Evolutionary conservation across 2,329 filamentous ascomycete species (phyloP), one percentile per base, ranked within the genome.

Genomic region (Neofusicoccum ribis): DNA sequence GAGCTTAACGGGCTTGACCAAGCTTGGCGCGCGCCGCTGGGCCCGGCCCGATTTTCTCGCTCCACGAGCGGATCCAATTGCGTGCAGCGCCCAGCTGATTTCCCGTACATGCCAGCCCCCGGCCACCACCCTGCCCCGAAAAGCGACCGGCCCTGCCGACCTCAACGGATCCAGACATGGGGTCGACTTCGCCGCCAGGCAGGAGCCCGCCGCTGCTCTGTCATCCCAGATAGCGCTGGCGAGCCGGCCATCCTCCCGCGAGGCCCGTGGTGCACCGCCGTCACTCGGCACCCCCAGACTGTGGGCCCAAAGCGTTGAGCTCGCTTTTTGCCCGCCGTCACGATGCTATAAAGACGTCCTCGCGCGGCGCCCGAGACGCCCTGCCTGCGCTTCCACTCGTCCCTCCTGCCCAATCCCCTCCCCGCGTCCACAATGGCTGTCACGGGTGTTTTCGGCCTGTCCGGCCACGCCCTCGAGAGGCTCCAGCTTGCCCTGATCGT

Each of bases 391-490:
- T 23, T 15, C 14, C 23, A n/a, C 49, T 44, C 17, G n/a, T 27
- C 37, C 27, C 17, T 12, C 31, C 5, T 50, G 27, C 51, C 27
- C 62, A 15, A 56, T 64, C 15, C 31, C 51, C 49, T 31, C n/a
- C n/a, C 43, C 41, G 79, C 82, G 56, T 81, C 81, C 80, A 82
- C 69, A 82, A 82, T 59, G 79, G 82, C 70, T 71, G 81, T 15
- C 80, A 79, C 3, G 14, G 34, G 39, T 50, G 31, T 50, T 12
- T 64, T 67, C 64, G 69, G 69, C 60, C 63, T 70, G 50, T 67
- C 51, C 14, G 74, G 74, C 66, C 72, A 71, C 61, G 66, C 71
- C 8, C 71, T 77, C 27, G 70, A 71, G 65, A 68, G 68, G 62
- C 70, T 70, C 39, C 74, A 78, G 69, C 74, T 78, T 27, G 60